A percentile compares a stretch with the other conserved stretches of the same genome.
Evolutionary conservation across 176 grass and related monocot species (phyloP).

Genomic region (Luzula sylvatica): DNA sequence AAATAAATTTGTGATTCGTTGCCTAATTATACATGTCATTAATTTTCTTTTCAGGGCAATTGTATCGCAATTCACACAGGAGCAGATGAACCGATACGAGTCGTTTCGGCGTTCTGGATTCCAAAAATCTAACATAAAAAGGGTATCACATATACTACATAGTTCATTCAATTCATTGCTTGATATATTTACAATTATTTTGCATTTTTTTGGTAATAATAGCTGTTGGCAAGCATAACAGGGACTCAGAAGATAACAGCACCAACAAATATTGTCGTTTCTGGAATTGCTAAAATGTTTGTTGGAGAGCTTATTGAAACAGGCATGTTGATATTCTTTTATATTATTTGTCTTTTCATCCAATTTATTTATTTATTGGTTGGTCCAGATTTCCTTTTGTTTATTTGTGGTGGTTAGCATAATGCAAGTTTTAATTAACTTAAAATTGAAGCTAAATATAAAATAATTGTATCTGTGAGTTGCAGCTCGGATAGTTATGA

Average conservation of each 20-base stretch:
- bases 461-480: slow-evolving; percentile 17
- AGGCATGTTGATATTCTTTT: slow-evolving; percentile 39
- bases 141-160: slow-evolving; percentile 35
- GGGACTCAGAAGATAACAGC: slow-evolving; percentile 95
- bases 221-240: slow-evolving; percentile 80
- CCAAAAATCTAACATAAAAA: slow-evolving; percentile 99
- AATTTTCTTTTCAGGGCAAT: slow-evolving; percentile 52
- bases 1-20: too few species aligned
- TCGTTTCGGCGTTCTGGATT: slow-evolving; percentile 94
- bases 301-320: slow-evolving; percentile 96
- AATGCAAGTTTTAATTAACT: too few species aligned
- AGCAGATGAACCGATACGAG: slow-evolving; percentile 92
- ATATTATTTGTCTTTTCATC: too few species aligned
- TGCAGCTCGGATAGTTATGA: slow-evolving; percentile 81
- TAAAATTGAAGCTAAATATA: too few species aligned
- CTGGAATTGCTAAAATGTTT: slow-evolving; percentile 98
- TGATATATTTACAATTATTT: too few species aligned
- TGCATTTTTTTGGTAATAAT: slow-evolving; percentile 1
- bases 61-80: slow-evolving; percentile 76
- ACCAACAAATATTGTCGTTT: slow-evolving; percentile 84
- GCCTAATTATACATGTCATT: background rate
- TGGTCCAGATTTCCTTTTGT: too few species aligned
- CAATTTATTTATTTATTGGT: too few species aligned
- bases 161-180: too few species aligned
- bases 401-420: too few species aligned